Percentiles rank a stretch among this genome's conserved stretches.
phyloP scores from a whole-genome alignment of 768 basidiomycete species.

The Lactarius deliciosus region DNA sequence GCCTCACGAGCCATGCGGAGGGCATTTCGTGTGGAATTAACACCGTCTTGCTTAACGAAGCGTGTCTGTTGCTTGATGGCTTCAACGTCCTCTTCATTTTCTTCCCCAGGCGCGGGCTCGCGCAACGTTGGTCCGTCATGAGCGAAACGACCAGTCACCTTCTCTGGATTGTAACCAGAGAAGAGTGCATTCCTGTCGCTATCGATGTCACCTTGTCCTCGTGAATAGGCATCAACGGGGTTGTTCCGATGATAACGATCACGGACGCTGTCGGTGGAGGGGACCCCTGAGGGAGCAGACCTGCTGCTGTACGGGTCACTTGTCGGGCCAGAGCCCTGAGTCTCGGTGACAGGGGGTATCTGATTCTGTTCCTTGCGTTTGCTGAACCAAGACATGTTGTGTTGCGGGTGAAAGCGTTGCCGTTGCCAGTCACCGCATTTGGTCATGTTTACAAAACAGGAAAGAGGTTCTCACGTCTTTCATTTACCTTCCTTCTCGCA shows the following conservation, averaged over 20 bases:
- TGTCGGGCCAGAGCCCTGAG: slow-evolving; percentile 47
- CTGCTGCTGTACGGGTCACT: slow-evolving; percentile 53
- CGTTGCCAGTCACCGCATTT: not conserved
- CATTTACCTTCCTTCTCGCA: too few species aligned
- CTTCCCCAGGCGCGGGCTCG: slow-evolving; percentile 60
- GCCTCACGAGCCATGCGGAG: slow-evolving; percentile 92
- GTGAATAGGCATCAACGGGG: slow-evolving; percentile 62
- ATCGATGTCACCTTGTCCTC: slow-evolving; percentile 58
- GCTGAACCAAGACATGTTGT: slow-evolving; percentile 54
- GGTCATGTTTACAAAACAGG: slow-evolving; percentile 6
- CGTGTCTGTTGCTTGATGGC: slow-evolving; percentile 92
- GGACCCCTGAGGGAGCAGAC: slow-evolving; percentile 26
- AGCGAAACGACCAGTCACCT: slow-evolving; percentile 56
- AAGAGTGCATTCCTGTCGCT: slow-evolving; percentile 73
- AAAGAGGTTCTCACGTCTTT: slow-evolving; percentile 14
- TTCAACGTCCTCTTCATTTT: slow-evolving; percentile 87
- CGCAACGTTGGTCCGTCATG: slow-evolving; percentile 51
- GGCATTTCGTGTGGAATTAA: slow-evolving; percentile 88
- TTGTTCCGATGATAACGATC: slow-evolving; percentile 54
- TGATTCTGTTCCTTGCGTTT: slow-evolving; percentile 58
- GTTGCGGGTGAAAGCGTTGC: slow-evolving; percentile 19
- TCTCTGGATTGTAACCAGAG: slow-evolving; percentile 66
- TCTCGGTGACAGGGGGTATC: slow-evolving; percentile 61
- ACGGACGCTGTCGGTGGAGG: slow-evolving; percentile 15
- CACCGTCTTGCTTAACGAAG: slow-evolving; percentile 88